Evolutionary conservation across 1,139 yeast species (phyloP), one percentile per base, ranked within the genome.

Genomic region (Geotrichum restrictum): DNA sequence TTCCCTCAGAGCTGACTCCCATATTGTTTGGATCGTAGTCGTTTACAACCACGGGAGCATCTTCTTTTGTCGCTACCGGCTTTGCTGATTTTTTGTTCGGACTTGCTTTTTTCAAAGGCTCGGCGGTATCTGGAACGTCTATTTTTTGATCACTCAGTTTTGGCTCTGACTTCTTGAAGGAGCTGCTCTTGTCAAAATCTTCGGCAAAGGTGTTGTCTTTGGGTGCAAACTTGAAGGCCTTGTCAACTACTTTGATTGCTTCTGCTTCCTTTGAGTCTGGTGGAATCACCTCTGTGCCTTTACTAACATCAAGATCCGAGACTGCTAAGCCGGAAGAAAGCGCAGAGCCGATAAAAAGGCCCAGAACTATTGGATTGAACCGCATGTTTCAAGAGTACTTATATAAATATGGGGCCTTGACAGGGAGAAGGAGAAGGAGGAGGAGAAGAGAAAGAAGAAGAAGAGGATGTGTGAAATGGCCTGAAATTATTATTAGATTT

Each of bases 1-100:
- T 48, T 19, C 58, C 57, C 16, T 62, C 65, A 14, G 64, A 59
- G 11, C 64, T 55, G 7, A 65, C 68, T 3, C 73, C 73, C 38
- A 69, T 60, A 29, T 70, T 65, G 51, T 62, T 66, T 10, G 73
- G 73, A 56, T 70, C 72, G 52, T 69, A 70, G 56, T 70, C 74
- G 57, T 69, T 68, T 42, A 68, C 63, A 27, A 69, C 70, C 16
- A 65, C 69, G 2, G 71, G 68, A 41, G 66, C 64, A 45, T 64
- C 62, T 45, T 61, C 65, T 22, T 62, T 60, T 11, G 64, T 61
- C 10, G 62, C 59, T 2, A 57, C 63, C 18, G 54, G 50, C 27
- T 53, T 51, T 21, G 52, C 36, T 3, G 69, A 64, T 33, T 60
- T 62, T 14, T 61, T 59, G 29, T 62, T 60, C 11, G 59, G 53